Evolutionary conservation across 306 rosid genomes (phyloP).

Genomic region (Betula pendula): DNA sequence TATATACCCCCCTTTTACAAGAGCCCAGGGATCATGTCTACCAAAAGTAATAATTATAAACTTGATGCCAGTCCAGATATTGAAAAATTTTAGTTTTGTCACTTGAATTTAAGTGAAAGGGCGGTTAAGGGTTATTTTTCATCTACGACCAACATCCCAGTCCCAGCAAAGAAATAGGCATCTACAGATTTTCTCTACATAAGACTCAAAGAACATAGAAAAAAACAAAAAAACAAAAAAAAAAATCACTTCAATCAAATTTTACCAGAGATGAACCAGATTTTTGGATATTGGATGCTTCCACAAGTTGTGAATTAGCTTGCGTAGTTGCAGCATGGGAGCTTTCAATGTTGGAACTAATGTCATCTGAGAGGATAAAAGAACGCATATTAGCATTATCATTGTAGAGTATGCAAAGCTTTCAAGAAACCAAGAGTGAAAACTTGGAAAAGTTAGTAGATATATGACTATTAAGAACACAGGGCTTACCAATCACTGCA

Average conservation of each 20-base stretch:
- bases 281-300: slow-evolving; percentile 83
- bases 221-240: neutral
- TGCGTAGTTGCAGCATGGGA: slow-evolving; percentile 74
- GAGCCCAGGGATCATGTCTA: neutral
- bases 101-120: too few relatives aligned
- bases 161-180: neutral
- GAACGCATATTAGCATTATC: neutral
- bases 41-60: neutral
- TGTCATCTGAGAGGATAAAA: slow-evolving; percentile 57
- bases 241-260: neutral
- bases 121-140: neutral
- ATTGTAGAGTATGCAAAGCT: neutral
- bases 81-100: neutral
- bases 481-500: slow-evolving; percentile 67
- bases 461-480: neutral
- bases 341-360: slow-evolving; percentile 74
- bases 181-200: neutral
- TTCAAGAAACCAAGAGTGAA: neutral
- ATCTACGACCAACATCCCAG: neutral
- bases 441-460: neutral
- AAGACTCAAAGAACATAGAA: neutral
- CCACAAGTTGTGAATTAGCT: slow-evolving; percentile 71
- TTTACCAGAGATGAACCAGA: slow-evolving; percentile 92
- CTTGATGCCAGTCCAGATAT: neutral
- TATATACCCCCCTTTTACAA: neutral